Evolutionary conservation across 2,329 filamentous ascomycete genomes (phyloP).

Genomic region (Dothideomycetes sp.): DNA sequence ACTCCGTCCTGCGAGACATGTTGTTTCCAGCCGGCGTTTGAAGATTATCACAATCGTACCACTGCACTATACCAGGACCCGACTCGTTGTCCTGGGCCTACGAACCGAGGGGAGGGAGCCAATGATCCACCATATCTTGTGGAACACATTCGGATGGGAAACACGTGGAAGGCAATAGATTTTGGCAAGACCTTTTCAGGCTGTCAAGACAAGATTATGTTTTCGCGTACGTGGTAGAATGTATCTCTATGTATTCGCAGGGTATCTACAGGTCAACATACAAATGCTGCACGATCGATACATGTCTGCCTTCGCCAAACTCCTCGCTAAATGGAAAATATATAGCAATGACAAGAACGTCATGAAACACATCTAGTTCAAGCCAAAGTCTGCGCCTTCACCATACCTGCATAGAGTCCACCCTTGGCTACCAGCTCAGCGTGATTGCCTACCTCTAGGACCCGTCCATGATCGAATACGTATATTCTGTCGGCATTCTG

Average conservation of each 20-base stretch:
- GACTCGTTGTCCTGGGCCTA: no score
- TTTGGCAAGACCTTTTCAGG: background rate
- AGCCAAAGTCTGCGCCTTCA: slow-evolving; percentile 26
- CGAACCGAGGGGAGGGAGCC: no score
- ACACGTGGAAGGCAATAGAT: background rate
- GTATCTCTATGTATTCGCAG: no score
- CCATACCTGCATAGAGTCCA: slow-evolving; percentile 34
- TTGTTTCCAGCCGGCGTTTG: no score
- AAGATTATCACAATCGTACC: no score
- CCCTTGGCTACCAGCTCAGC: slow-evolving; percentile 44
- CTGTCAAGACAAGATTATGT: background rate
- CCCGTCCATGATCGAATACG: slow-evolving; percentile 58
- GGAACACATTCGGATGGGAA: background rate
- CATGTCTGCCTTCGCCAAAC: slow-evolving; percentile 3
- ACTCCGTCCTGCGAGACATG: no score
- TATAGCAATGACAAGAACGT: background rate
- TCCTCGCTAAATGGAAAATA: slow-evolving; percentile 5
- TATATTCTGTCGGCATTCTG: slow-evolving; percentile 75
- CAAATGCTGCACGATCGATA: background rate
- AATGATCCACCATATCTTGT: background rate
- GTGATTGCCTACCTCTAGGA: slow-evolving; percentile 55
- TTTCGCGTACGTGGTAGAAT: background rate
- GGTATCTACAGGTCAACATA: background rate
- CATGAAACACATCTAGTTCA: slow-evolving; percentile 11
- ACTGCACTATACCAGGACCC: no score